Evolutionary conservation across 805 yeast genomes (phyloP), one percentile per base, ranked within the genome.

Genomic region (Kluyveromyces aestuarii): DNA sequence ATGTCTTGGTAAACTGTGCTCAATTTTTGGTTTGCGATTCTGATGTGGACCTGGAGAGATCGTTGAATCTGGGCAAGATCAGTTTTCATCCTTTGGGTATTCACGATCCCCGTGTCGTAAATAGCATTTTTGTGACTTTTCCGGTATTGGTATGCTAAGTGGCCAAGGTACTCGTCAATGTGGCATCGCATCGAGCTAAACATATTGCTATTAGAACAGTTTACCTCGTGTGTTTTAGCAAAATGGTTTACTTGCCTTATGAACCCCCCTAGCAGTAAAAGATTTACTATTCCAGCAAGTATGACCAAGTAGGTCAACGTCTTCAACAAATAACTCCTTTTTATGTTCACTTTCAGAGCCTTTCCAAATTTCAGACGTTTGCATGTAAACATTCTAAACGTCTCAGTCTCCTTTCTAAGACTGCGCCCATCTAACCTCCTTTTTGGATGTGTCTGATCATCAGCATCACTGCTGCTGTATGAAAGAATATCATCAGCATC

Each of bases 401-500:
- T 13, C 14, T 30, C 35, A 30, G 14, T 13, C 35, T 30, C 35
- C 14, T 8, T 30, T 30, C 14, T 30, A 2, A 30, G 14, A 30
- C 35, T 2, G 35, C 7, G 4, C 7, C 35, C 35, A 30, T 30
- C 35, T 4, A 30, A 11, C 14, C 7, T 30, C 35, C 35, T 30
- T 13, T 30, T 30, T 30, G 35, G 14, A 30, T 30, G 35, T 30
- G 35, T 30, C 8, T 30, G 35, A 14, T 35, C 45, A 17, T 43
- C 45, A 16, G 36, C 16, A 21, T 43, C 45, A n/a, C 45, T 43
- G 39, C 45, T 43, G 10, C 27, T 35, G 17, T 33, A 21, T 17
- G 39, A 43, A n/a, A 33, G 19, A 35, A 43, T 43, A 18, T 35
- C 45, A 38, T 43, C 45, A 16, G 36, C 36, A n/a, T 43, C 45